Evolutionary conservation across 2,329 filamentous ascomycete genomes (phyloP), one percentile per base, ranked within the genome.

Genomic region (Bisporella sp.): DNA sequence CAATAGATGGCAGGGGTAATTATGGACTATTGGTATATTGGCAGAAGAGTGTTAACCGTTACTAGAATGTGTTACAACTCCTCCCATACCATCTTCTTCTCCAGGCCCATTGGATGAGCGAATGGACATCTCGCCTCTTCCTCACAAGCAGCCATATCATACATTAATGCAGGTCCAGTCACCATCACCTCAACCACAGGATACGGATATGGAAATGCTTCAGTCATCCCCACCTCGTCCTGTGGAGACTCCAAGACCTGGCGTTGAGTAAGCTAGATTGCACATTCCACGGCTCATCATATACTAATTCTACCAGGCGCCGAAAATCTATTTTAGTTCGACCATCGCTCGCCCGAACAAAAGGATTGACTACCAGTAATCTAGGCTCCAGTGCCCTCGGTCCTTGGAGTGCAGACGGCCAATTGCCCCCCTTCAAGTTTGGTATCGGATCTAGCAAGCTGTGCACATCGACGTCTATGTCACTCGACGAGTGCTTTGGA

Each of bases 61-160:
- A 49, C 54, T 70, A 84, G 89, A 88, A 66, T 81, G 79, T 62
- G 80, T 89, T 61, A 95, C 86, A 35, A 96, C 91, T 37, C 90
- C 93, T 52, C 88, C 89, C 41, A 75, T 95, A 47, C 84, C 82
- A 28, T 87, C 89, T 1, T 96, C 91, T 5, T 95, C 92, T 42
- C 90, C 91, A 5, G 81, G 80, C 49, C 78, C 78, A 35, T 69
- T 76, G 49, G 78, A 80, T 54, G 90, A 96, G 67, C 76, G 82
- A 50, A 96, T 97, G 89, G 91, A 97, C 64, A 84, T 96, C 68
- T 96, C 92, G 42, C 92, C 93, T 39, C 72, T 97, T 40, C 91
- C 90, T 53, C 89, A 96, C 73, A 96, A 96, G 73, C 74, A 78
- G 31, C 78, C 86, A 9, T 90, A 82, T 63, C 70, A 76, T 69